Evolutionary conservation across 2,329 filamentous ascomycete genomes (phyloP), one percentile per base, ranked within the genome.

Genomic region (Penicillium sp.): DNA sequence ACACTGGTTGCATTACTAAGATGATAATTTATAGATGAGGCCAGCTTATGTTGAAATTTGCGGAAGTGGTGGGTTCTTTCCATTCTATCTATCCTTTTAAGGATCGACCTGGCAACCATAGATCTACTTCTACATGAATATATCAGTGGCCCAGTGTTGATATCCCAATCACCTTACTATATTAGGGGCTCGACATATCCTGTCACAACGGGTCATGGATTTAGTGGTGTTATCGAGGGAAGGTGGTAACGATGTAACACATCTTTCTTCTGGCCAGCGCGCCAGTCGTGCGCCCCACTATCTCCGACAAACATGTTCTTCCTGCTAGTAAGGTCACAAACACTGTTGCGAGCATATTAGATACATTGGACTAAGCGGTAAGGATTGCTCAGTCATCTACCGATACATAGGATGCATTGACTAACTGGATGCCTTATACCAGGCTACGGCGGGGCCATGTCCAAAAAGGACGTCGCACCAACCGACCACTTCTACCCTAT

Each of bases 151-250:
- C 74, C 76, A 11, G 81, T 74, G 29, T 80, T 84, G 71, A 78
- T 79, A 1, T 82, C 83, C 1, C 57, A 63, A 16, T 41, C 55
- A 11, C 82, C 84, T 1, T 85, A 89, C 64, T 79, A 79, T 2
- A 69, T 87, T 31, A 88, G 85, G 0, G 75, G 79, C 35, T 82
- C 84, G 58, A 76, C 73, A 0, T 77, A 84, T 35, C 86, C 86
- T 1, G 75, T 87, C n/a, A 83, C 80, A 0, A 75, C 89, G 8
- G 86, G 86, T 24, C 86, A 89, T 65, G 86, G 89, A 67, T 85
- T 88, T 69, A 81, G 79, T 2, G 86, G 86, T 11, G 78, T 80
- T 1, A 77, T 89, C 35, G 76, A 80, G n/a, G 5, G 82, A 86
- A 63, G 73, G 88, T 24, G 85, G 85, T 0, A 66, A 76, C 0